phyloP scores from a whole-genome alignment of 2,329 filamentous ascomycete species.

The Exophiala lecanii-corni region DNA sequence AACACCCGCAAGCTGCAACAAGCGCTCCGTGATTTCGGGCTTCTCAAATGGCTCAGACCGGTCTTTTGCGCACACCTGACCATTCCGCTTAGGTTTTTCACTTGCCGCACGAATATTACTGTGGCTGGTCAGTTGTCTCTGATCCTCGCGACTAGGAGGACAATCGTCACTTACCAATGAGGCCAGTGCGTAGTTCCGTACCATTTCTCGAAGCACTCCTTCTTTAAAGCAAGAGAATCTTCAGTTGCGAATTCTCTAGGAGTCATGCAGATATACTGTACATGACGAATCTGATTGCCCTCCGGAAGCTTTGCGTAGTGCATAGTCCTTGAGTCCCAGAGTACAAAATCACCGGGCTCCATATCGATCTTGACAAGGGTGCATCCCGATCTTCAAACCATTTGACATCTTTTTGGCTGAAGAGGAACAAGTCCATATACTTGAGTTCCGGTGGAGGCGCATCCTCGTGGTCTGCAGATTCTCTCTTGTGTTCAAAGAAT shows the following conservation, averaged over 20 bases:
- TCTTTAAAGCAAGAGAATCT: slow-evolving; percentile 33
- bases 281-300: slow-evolving; percentile 33
- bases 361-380: slow-evolving; percentile 37
- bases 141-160: slow-evolving; percentile 32
- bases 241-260: slow-evolving; percentile 33
- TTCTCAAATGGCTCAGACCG: slow-evolving; percentile 37
- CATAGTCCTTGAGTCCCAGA: slow-evolving; percentile 46
- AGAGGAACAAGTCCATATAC: slow-evolving; percentile 41
- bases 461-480: slow-evolving; percentile 29
- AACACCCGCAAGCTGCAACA: slow-evolving; percentile 35
- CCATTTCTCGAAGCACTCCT: slow-evolving; percentile 32
- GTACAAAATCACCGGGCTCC: slow-evolving; percentile 41
- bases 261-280: slow-evolving; percentile 37
- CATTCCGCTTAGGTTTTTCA: slow-evolving; percentile 23
- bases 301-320: slow-evolving; percentile 41
- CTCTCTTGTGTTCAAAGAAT: slow-evolving; percentile 40
- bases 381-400: slow-evolving; percentile 41
- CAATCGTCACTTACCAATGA: slow-evolving; percentile 40
- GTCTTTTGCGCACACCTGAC: slow-evolving; percentile 28
- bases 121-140: slow-evolving; percentile 33
- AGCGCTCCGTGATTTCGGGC: slow-evolving; percentile 31
- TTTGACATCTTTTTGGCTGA: slow-evolving; percentile 39
- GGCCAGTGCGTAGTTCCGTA: slow-evolving; percentile 38
- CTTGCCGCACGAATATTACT: slow-evolving; percentile 4
- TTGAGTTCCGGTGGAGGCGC: slow-evolving; percentile 31